Evolutionary conservation across 805 yeast species (phyloP), one percentile per base, ranked within the genome.

Genomic region (Teunomyces funiuensis): DNA sequence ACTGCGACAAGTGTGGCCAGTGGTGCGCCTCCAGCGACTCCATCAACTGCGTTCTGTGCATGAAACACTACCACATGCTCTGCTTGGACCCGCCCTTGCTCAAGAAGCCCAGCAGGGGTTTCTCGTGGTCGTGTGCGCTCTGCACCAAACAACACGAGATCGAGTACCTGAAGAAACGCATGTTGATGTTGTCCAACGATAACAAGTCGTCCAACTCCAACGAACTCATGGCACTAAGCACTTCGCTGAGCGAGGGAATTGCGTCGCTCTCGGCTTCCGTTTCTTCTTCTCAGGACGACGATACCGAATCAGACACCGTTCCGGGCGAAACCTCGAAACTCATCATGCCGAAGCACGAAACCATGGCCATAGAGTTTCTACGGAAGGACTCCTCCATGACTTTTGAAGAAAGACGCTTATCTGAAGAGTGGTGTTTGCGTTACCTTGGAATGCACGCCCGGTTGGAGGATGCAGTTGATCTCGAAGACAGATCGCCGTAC

Each of bases 91-190:
- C 97, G 1, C 97, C 97, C 1, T 62, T 88, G 28, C 58, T 77
- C 39, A 77, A 78, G 47, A 86, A 86, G 54, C 97, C 96, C 1
- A 82, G 86, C 33, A 67, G 95, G 43, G 96, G 96, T 1, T 85
- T 88, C 57, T 86, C 88, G 6, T 90, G 97, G 97, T 76, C 88
- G 18, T 89, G 97, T 68, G 90, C 87, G 20, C 58, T 68, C 4
- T 89, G 97, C 65, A 73, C 83, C n/a, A 76, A 79, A 50, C 73
- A 68, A 23, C 74, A 76, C 39, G 84, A 81, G 36, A 47, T 64
- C 23, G 71, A 67, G 42, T 60, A 68, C 42, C 68, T 63, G 41
- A 59, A 60, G 49, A 72, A 59, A 50, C 62, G 61, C 27, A 60
- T 60, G 40, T 43, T 70, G 41, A 70, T 70, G 74, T 58, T 70